Base-by-base conservation (phyloP, 2,329 filamentous ascomycete genomes). In the Hypoxylon sp. region DNA sequence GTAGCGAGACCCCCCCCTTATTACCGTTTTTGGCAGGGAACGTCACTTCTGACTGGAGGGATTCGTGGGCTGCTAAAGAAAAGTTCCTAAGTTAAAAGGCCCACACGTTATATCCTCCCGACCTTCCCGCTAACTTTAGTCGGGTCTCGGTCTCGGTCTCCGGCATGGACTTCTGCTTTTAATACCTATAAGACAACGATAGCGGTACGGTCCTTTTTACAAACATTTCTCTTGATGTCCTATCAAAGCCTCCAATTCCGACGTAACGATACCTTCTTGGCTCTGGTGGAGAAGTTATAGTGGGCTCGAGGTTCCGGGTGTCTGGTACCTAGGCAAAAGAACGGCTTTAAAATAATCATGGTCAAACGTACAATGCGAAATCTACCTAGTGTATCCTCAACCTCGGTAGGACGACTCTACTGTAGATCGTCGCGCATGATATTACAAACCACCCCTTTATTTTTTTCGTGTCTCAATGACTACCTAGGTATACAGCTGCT, bases 51-150 rank as follows among this genome's bases (percentile, higher is more conserved):
- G 51, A 66, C 46, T 70, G 67, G 67, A 52, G 53, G 31, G 47
- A 42, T 61, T 19, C 51, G 6, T 51, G 46, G 33, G 8, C 37
- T 59, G 50, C 47, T 48, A 47, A 50, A 61, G 56, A 65, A 51
- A 54, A 42, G 31, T 37, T 14, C 11, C 37, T 39, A 33, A 39
- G 52, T 13, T 5, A 71, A 33, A 80, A 10, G 74, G 14, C 17
- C 54, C 72, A 79, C 80, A 80, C 65, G 80, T 33, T 70, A 70
- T 56, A 17, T 31, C 59, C 59, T 58, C 54, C 55, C 54, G 64
- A 11, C 19, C 19, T 13, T 52, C 17, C 44, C 31, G 54, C 65
- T 67, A 67, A 52, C 59, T 63, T 51, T 24, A 46, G 48, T 63
- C 47, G 55, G 59, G 26, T 47, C 52, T 67, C 64, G 58, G 64